These are phyloP conservation scores for Camellia oleifera DNA, from an alignment of 179 eudicot species.

Conservation along the genomic window DNA sequence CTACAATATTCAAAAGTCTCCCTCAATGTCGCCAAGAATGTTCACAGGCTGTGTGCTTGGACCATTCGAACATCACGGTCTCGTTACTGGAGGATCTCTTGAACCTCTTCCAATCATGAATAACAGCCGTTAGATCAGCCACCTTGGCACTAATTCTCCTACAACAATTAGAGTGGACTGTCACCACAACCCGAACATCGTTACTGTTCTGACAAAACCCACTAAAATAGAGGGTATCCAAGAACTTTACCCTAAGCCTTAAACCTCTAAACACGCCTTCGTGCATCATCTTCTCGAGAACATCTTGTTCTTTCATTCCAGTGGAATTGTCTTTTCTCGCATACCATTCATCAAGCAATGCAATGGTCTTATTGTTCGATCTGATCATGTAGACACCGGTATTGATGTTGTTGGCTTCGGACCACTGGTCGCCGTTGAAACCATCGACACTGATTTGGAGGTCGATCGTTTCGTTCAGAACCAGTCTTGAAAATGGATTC, in stretches of 20 bases:
- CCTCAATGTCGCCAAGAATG: conserved; percentile 39
- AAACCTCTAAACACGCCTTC: conserved; percentile 27
- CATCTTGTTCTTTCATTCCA: conserved; percentile 77
- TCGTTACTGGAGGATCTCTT: conserved; percentile 17
- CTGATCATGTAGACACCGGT: conserved; percentile 72
- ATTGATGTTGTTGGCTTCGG: conserved; percentile 51
- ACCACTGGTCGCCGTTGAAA: conserved; percentile 45
- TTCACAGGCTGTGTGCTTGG: conserved; percentile 30
- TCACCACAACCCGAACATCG: conserved; percentile 37
- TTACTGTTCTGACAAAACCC: conserved; percentile 65
- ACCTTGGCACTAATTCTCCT: conserved; percentile 66
- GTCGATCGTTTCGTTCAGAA: conserved; percentile 30
- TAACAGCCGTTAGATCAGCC: conserved; percentile 39
- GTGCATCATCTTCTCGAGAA: conserved; percentile 32
- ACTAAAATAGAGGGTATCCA: conserved; percentile 60
- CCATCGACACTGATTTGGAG: conserved; percentile 50
- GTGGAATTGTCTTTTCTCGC: conserved; percentile 39
- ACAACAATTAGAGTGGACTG: conserved; percentile 82
- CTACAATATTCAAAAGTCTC: not conserved
- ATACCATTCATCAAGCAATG: conserved; percentile 62
- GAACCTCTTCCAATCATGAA: conserved; percentile 54
- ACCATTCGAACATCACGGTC: conserved; percentile 32
- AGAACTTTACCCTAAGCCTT: conserved; percentile 31
- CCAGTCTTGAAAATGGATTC: conserved; percentile 54
- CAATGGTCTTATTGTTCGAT: conserved; percentile 63